Evolutionary conservation across 1,284 basidiomycete genomes (phyloP).

Genomic region (Ustilago sp.): DNA sequence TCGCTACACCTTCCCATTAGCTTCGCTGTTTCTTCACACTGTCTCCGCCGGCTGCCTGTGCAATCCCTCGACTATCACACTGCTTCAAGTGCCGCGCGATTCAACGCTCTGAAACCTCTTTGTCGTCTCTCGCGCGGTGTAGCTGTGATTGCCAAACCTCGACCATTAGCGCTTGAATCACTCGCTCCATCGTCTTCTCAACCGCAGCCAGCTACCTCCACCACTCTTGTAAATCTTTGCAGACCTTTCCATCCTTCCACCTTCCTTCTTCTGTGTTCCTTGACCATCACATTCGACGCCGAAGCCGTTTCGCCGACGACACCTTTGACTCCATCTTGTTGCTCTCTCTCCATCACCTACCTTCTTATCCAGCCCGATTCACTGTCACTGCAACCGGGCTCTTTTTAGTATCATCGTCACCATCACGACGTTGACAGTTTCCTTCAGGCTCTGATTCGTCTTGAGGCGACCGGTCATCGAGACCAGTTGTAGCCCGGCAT

Average conservation of each 20-base stretch:
- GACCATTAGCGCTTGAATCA: too few species aligned
- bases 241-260: neutral
- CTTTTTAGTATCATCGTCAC: neutral
- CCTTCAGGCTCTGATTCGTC: neutral
- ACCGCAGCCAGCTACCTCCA: constrained; percentile 6
- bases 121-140: neutral
- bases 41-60: neutral
- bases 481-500: constrained; percentile 15
- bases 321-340: neutral
- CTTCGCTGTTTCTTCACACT: neutral
- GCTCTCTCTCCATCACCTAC: neutral
- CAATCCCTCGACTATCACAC: neutral
- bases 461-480: neutral
- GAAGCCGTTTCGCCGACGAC: neutral
- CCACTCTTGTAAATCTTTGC: neutral
- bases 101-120: neutral
- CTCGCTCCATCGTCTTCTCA: neutral
- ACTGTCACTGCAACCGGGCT: neutral
- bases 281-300: neutral
- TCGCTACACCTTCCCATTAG: neutral
- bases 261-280: neutral
- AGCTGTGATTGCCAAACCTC: neutral
- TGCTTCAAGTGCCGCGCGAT: neutral
- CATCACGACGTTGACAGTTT: neutral
- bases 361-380: neutral